Evolutionary conservation across 768 basidiomycete genomes (phyloP), one percentile per base, ranked within the genome.

Genomic region (Phaeotremella skinneri): DNA sequence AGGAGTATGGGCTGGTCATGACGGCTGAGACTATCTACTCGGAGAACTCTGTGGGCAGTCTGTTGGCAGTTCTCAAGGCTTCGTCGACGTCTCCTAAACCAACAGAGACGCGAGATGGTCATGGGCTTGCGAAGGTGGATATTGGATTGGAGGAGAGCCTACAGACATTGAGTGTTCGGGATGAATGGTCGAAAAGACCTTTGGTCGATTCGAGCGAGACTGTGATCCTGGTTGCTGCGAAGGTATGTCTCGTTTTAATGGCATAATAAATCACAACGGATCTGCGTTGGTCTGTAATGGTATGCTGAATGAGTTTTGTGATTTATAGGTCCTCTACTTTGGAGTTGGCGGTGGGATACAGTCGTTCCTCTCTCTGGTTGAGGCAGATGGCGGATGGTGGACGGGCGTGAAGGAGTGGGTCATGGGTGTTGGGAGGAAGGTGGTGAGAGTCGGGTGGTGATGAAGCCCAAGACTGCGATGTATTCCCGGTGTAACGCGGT

Each of bases 21-120:
- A 91, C 91, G 0, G 89, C 90, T 25, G 94, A 99, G 78, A 98
- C 94, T 39, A 90, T 98, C 21, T 98, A 99, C 71, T 81, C 85
- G 26, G 78, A 80, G 11, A 82, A 84, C 1, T 86, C 83, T 61
- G 80, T 94, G 1, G 78, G 79, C 0, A 78, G 85, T 26, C 79
- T 99, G 41, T 49, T 75, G 2, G 34, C 27, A 7, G 69, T 77
- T 0, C 50, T 77, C 20, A 58, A 57, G 29, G 14, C 37, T 21
- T 41, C 31, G 2, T 54, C 64, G 2, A 53, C 43, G 23, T 7
- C 53, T n/a, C 26, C n/a, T 13, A 21, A 42, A 29, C 23, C 30
- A 26, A 26, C 25, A 49, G 9, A 50, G 23, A 45, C 30, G 4
- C n/a, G 68, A 5, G 51, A 58, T 37, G 53, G 58, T 26, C 53